Percentiles rank a stretch among this genome's conserved stretches.
phyloP scores from a whole-genome alignment of 164 flowering plant species.

The Annona squamosa region DNA sequence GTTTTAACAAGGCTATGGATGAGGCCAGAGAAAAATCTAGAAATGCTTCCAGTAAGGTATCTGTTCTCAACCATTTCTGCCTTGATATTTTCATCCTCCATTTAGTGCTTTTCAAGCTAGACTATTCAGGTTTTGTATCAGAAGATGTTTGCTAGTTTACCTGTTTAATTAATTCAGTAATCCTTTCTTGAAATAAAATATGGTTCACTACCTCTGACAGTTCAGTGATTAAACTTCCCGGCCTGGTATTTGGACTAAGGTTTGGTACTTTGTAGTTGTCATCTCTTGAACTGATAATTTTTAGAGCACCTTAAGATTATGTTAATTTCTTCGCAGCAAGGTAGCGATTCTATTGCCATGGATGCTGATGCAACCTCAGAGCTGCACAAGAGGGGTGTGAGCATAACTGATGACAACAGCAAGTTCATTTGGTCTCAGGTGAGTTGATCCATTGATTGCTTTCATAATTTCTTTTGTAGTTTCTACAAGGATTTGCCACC shows the following conservation, averaged over 20 bases:
- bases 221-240: conserved; percentile 66
- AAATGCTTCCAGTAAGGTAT: conserved; percentile 74
- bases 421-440: conserved; percentile 90
- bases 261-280: neutral
- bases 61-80: neutral
- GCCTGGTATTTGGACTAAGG: neutral
- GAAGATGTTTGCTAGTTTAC: no score
- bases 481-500: neutral
- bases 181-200: no score
- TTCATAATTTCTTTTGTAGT: neutral
- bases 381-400: conserved; percentile 58
- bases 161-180: no score
- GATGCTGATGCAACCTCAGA: conserved; percentile 92
- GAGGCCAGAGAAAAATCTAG: conserved; percentile 92
- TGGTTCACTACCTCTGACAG: conserved; percentile 5
- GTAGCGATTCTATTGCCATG: conserved; percentile 72
- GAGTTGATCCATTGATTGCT: conserved; percentile 3
- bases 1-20: conserved; percentile 73
- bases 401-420: conserved; percentile 65
- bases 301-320: neutral
- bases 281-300: neutral
- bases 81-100: neutral
- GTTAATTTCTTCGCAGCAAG: conserved; percentile 47
- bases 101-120: neutral
- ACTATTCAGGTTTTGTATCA: no score